Evolutionary conservation across 1,284 basidiomycete species (phyloP).

Genomic region (Moniliophthora roreri): DNA sequence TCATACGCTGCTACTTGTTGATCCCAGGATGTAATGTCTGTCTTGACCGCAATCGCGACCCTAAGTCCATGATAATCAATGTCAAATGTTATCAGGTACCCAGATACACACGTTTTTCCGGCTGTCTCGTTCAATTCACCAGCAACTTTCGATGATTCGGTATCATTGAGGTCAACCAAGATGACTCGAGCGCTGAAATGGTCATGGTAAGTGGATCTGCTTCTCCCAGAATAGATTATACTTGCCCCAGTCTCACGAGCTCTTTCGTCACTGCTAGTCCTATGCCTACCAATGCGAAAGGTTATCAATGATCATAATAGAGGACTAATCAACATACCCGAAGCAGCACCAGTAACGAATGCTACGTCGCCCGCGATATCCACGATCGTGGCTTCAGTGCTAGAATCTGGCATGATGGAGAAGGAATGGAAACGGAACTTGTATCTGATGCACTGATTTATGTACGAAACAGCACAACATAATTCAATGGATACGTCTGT

Average conservation of each 20-base stretch:
- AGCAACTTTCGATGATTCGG: conserved; percentile 15
- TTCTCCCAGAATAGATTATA: not conserved
- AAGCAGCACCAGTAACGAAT: conserved; percentile 22
- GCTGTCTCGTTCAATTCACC: conserved; percentile 18
- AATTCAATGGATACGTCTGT: no score
- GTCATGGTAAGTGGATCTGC: not conserved
- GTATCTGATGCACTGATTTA: not conserved
- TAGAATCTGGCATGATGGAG: not conserved
- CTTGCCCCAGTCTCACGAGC: conserved; percentile 9
- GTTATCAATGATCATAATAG: conserved; percentile 11
- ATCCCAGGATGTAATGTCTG: conserved; percentile 19
- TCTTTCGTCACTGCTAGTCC: conserved; percentile 9
- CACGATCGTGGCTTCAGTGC: not conserved
- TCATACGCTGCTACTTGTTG: conserved; percentile 20
- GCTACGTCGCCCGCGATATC: conserved; percentile 18
- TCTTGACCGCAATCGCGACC: conserved; percentile 18
- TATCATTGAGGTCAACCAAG: conserved; percentile 18
- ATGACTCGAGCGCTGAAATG: conserved; percentile 16
- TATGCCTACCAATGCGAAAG: conserved; percentile 7
- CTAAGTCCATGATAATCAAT: conserved; percentile 3
- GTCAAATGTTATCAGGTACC: not conserved
- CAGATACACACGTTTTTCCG: conserved; percentile 15
- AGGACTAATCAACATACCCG: conserved; percentile 19
- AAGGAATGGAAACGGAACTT: not conserved
- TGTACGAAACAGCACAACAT: no score